Evolutionary conservation across 2,329 filamentous ascomycete genomes (phyloP), one percentile per base, ranked within the genome.

Genomic region (Venturia oleaginea): DNA sequence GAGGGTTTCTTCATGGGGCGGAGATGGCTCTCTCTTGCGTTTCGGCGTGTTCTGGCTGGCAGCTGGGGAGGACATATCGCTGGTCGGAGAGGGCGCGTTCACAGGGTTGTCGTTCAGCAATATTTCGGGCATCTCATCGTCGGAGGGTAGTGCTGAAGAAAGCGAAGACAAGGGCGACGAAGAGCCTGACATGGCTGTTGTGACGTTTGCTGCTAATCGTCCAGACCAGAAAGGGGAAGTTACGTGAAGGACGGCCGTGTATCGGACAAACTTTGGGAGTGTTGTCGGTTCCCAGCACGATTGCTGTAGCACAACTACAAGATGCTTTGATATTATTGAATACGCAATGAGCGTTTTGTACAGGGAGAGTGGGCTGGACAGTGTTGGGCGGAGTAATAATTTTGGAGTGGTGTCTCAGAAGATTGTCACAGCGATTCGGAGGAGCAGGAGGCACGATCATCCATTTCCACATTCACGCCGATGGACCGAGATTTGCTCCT

Each of bases 1-100:
- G 65, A 97, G 81, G 34, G 91, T 88, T 76, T 89, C 90, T 81
- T 96, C 91, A 76, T 97, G 93, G 10, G 91, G 87, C 69, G 93
- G 93, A 69, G 92, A 97, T 24, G 91, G 87, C 65, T 89, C 87
- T 74, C 93, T 84, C 81, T 94, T 95, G 71, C 85, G 82, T 76
- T 82, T 83, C 71, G 82, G 77, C 13, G 38, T 62, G n/a, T 64
- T 51, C 10, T 64, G 37, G 37, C 42, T 61, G 30, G 59, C 24
- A 32, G 61, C 17, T 67, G 82, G 71, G 66, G 75, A 71, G 8
- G 51, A 34, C 54, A 61, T 62, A 7, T 65, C 42, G 54, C 22
- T 38, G 40, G 61, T n/a, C n/a, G 37, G 40, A 24, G 62, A 59
- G 54, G 46, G 46, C 51, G 46, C 37, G 22, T 40, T 30, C 22